Base-by-base conservation (phyloP, 2,329 filamentous ascomycete species). In the Aspergillus arachidicola region DNA sequence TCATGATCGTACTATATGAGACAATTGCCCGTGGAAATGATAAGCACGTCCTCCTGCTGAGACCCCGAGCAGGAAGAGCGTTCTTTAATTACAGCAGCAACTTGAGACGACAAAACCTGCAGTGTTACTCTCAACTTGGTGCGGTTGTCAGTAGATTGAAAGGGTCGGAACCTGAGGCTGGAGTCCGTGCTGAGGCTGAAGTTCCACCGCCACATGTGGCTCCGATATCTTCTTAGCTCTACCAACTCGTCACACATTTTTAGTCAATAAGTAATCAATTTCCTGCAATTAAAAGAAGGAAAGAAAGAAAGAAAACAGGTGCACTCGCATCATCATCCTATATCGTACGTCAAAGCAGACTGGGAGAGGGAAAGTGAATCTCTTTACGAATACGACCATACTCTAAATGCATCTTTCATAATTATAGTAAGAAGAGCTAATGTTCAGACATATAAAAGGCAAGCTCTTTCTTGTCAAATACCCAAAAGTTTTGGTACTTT, bases 191-290 rank as follows among this genome's bases (percentile, higher is more conserved):
- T 60, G 71, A 64, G 73, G 72, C 71, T 73, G 63, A 59, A 60
- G 59, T 23, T 58, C 58, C 69, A 74, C 70, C 67, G 73, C 72
- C 72, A 73, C 72, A 64, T 32, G 48, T 60, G 62, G 68, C 67
- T 59, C 3, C 10, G 48, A 51, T 51, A n/a, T n/a, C 21, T 19
- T 23, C n/a, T 46, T 19, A 38, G 14, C 36, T 38, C 36, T 36
- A 32, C 30, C 30, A 32, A 32, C 9, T 32, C 10, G 30, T 32
- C 30, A 32, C 30, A 32, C 30, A 32, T 32, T 32, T 32, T 32
- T 9, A 32, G 11, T 32, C 30, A 32, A 11, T 11, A 11, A 32
- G 1, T 32, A 32, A 11, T 32, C 9, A 11, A 32, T 32, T 36
- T 36, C 34, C 34, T 36, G 12, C 14, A 36, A 36, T 16, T 2